A percentile compares a stretch with the other conserved stretches of the same genome.
Evolutionary conservation across 2,329 filamentous ascomycete genomes (phyloP).

Genomic region (Colletotrichum cordylinicola): DNA sequence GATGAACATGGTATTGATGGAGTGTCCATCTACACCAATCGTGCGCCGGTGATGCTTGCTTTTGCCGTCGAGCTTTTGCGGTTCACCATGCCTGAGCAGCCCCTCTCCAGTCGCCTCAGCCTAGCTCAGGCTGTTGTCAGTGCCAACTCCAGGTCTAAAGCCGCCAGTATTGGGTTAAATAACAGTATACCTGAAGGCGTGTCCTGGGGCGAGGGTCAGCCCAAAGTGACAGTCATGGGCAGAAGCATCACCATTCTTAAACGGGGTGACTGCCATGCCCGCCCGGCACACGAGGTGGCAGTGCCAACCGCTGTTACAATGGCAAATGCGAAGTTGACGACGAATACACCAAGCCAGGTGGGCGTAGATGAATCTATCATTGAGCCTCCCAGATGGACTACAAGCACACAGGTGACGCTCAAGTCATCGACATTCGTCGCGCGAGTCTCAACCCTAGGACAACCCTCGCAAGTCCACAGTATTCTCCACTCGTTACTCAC

Average conservation of each 20-base stretch:
- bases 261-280: slow-evolving; percentile 68
- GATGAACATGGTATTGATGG: slow-evolving; percentile 65
- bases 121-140: slow-evolving; percentile 85
- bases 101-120: slow-evolving; percentile 81
- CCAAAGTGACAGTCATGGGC: slow-evolving; percentile 73
- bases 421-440: slow-evolving; percentile 65
- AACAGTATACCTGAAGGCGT: slow-evolving; percentile 71
- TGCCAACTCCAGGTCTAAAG: slow-evolving; percentile 79
- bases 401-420: slow-evolving; percentile 55
- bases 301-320: slow-evolving; percentile 6
- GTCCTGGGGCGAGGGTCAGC: slow-evolving; percentile 78
- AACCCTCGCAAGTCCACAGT: slow-evolving; percentile 43
- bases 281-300: slow-evolving; percentile 10
- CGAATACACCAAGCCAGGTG: background rate
- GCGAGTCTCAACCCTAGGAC: slow-evolving; percentile 49
- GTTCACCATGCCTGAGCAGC: slow-evolving; percentile 86
- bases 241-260: slow-evolving; percentile 78
- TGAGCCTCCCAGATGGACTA: slow-evolving; percentile 47
- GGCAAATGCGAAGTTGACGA: background rate
- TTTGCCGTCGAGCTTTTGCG: slow-evolving; percentile 78
- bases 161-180: slow-evolving; percentile 74
- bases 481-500: slow-evolving; percentile 54
- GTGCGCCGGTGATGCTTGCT: slow-evolving; percentile 82
- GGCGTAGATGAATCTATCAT: background rate
- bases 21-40: slow-evolving; percentile 73